Percentiles rank a stretch among this genome's conserved stretches.
phyloP scores from a whole-genome alignment of 805 yeast genomes.

The Tetrapisispora pingtungensis region DNA sequence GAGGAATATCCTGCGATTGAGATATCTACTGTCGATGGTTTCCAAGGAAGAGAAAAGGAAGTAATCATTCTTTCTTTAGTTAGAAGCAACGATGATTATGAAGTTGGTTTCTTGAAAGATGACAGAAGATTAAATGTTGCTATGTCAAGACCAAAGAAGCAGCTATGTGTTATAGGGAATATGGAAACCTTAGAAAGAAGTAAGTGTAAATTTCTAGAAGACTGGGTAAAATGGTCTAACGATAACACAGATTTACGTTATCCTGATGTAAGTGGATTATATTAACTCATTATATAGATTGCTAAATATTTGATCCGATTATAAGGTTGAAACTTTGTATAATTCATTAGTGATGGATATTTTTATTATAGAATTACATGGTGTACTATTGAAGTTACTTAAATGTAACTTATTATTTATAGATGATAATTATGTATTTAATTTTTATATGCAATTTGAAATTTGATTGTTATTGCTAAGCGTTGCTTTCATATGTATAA shows the following conservation, averaged over 20 bases:
- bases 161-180: slow-evolving; percentile 79
- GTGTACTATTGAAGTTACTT: not conserved
- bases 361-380: not conserved
- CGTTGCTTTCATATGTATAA: slow-evolving; percentile 22
- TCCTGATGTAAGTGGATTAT: slow-evolving; percentile 41
- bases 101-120: slow-evolving; percentile 77
- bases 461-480: not conserved
- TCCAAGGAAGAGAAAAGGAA: slow-evolving; percentile 93
- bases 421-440: no score
- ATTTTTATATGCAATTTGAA: not conserved
- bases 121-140: slow-evolving; percentile 82
- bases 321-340: not conserved
- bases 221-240: slow-evolving; percentile 66
- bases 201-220: slow-evolving; percentile 38
- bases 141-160: slow-evolving; percentile 81
- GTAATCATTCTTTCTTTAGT: slow-evolving; percentile 72
- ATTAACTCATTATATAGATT: slow-evolving; percentile 5
- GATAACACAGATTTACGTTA: slow-evolving; percentile 57
- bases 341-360: not conserved
- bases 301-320: not conserved
- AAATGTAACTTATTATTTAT: not conserved
- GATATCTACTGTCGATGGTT: slow-evolving; percentile 87
- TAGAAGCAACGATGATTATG: slow-evolving; percentile 59
- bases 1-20: slow-evolving; percentile 42
- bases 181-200: slow-evolving; percentile 50